A percentile compares a stretch with the other conserved stretches of the same genome.
Evolutionary conservation across 2,329 filamentous ascomycete species (phyloP).

Genomic region (Rhytidhysteron rufulum): DNA sequence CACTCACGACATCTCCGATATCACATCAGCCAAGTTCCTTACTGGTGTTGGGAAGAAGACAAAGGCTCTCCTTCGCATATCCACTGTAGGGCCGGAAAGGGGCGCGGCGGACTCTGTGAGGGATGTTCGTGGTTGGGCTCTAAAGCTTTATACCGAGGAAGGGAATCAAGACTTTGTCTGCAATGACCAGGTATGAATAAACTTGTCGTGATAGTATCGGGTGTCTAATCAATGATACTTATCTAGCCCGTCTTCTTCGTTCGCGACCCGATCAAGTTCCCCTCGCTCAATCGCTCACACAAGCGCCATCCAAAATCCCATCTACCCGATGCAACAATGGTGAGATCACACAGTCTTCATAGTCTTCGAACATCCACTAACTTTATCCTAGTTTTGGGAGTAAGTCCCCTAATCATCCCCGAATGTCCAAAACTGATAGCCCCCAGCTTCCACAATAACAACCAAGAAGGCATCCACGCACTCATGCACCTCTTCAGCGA

Average conservation of each 20-base stretch:
- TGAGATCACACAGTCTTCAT: too few species aligned
- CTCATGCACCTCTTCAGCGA: conserved; percentile 52
- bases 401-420: neutral
- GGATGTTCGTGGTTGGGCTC: conserved; percentile 48
- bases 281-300: conserved; percentile 36
- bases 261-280: conserved; percentile 43
- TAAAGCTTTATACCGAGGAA: conserved; percentile 52
- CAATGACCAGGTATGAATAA: conserved; percentile 29
- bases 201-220: too few species aligned
- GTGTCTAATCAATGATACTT: too few species aligned
- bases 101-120: conserved; percentile 47
- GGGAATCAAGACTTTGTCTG: conserved; percentile 51
- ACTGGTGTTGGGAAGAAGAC: conserved; percentile 53
- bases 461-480: conserved; percentile 49
- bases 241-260: conserved; percentile 42
- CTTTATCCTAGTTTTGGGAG: conserved; percentile 28
- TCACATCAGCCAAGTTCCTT: conserved; percentile 55
- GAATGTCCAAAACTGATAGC: neutral
- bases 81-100: conserved; percentile 44
- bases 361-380: neutral
- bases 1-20: conserved; percentile 55
- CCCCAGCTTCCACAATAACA: conserved; percentile 34
- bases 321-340: conserved; percentile 34
- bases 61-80: conserved; percentile 45
- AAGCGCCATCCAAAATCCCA: conserved; percentile 33